These are phyloP conservation scores for Aspergillus quadricinctus DNA, from an alignment of 2,329 filamentous ascomycete species.

Conservation along the genomic window DNA sequence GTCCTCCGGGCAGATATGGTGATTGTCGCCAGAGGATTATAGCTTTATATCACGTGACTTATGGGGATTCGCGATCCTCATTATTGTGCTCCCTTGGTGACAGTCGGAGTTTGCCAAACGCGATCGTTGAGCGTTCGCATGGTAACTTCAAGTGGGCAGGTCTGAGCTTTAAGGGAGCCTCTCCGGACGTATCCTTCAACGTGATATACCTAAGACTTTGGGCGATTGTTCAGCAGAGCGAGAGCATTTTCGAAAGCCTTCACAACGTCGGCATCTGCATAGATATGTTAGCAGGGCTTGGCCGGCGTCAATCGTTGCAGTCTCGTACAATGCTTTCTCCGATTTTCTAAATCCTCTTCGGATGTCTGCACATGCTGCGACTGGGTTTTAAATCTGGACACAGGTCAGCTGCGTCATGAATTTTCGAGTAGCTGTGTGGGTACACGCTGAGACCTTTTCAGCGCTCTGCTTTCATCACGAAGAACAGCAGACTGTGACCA, in stretches of 20 bases:
- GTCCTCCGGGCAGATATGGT: too few relatives aligned
- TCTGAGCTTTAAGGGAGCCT: not conserved
- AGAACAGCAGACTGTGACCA: constrained; percentile 71
- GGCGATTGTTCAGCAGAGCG: constrained; percentile 37
- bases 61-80: not conserved
- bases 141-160: not conserved
- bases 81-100: not conserved
- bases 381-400: constrained; percentile 67
- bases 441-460: constrained; percentile 60
- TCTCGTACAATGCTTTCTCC: constrained; percentile 72
- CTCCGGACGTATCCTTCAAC: not conserved
- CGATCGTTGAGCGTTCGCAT: not conserved
- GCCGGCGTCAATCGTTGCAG: constrained; percentile 7
- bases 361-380: constrained; percentile 70
- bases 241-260: constrained; percentile 47
- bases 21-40: not conserved
- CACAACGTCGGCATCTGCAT: constrained; percentile 40
- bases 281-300: constrained; percentile 12
- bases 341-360: constrained; percentile 67
- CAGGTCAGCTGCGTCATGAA: not conserved
- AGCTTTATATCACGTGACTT: not conserved
- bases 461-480: constrained; percentile 71
- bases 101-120: not conserved
- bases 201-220: constrained; percentile 12
- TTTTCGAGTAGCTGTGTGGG: not conserved